Percentiles rank a stretch among this genome's conserved stretches.
These are phyloP conservation scores for Metschnikowia reukaufii DNA, from an alignment of 805 yeast genomes.

Conservation along the genomic window DNA sequence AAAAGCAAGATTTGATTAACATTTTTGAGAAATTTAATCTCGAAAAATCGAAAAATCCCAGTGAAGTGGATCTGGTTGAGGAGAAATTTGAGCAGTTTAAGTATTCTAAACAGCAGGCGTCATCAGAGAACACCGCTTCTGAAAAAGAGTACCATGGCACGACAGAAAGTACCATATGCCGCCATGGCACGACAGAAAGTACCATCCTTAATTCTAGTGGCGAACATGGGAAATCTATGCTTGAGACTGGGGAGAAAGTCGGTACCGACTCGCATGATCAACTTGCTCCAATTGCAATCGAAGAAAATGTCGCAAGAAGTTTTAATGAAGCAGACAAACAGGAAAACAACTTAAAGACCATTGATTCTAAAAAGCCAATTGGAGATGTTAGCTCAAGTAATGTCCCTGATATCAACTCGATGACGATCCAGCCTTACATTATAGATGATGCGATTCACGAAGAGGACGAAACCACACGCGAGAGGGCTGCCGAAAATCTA, in stretches of 20 bases:
- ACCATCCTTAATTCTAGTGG: too few relatives aligned
- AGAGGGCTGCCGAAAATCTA: neutral
- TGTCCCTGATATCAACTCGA: constrained; percentile 1
- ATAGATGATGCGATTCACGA: constrained; percentile 1
- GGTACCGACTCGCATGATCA: too few relatives aligned
- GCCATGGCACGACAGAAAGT: too few relatives aligned
- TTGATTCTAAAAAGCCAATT: too few relatives aligned
- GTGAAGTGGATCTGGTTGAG: constrained; percentile 14
- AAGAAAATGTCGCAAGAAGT: neutral
- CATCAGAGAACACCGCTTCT: neutral
- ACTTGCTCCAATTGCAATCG: too few relatives aligned
- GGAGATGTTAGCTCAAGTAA: neutral
- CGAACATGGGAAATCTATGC: too few relatives aligned
- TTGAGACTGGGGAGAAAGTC: too few relatives aligned
- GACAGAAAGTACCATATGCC: too few relatives aligned
- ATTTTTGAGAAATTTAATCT: constrained; percentile 14
- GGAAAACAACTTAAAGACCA: neutral
- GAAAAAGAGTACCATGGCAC: neutral
- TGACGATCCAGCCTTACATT: constrained; percentile 25
- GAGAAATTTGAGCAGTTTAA: constrained; percentile 14
- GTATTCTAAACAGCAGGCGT: neutral
- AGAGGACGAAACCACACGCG: neutral
- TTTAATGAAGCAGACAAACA: neutral
- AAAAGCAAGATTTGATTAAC: constrained; percentile 13
- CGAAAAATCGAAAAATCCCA: constrained; percentile 2